Percentiles rank a stretch among this genome's conserved stretches.
Evolutionary conservation across 257 asterid species (phyloP).

Genomic region (Fraxinus anomala): DNA sequence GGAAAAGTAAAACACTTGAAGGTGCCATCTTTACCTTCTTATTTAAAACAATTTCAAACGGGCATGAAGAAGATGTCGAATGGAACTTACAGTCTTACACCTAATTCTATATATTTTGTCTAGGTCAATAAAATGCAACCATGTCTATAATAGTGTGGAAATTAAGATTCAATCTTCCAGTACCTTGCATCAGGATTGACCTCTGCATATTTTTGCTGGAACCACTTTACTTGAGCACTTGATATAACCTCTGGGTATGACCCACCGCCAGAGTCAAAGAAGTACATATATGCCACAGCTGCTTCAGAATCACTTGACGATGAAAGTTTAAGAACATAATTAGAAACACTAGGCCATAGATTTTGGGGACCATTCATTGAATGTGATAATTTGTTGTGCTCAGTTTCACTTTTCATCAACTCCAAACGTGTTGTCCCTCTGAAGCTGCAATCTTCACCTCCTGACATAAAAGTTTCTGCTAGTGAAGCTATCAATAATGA

Average conservation of each 20-base stretch:
- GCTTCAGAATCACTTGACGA: constrained; percentile 40
- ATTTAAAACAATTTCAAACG: neutral
- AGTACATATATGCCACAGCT: constrained; percentile 63
- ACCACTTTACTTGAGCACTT: constrained; percentile 76
- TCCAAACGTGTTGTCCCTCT: constrained; percentile 77
- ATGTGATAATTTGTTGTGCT: constrained; percentile 46
- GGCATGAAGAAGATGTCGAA: neutral
- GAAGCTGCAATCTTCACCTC: constrained; percentile 57
- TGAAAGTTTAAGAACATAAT: constrained; percentile 61
- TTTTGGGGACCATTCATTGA: constrained; percentile 56
- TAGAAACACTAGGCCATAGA: constrained; percentile 87
- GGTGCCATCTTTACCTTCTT: neutral
- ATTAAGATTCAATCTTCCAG: neutral
- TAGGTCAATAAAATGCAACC: neutral
- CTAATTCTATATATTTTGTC: neutral
- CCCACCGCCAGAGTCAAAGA: constrained; percentile 94
- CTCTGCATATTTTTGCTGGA: constrained; percentile 50
- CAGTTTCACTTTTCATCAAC: constrained; percentile 53
- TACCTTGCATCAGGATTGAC: constrained; percentile 77
- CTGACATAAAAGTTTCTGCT: constrained; percentile 28
- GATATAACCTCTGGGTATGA: constrained; percentile 87
- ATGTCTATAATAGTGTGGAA: neutral
- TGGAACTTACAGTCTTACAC: neutral
- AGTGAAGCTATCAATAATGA: neutral
- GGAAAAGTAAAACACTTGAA: neutral